Conservation (phyloP, 2,329 filamentous ascomycete genomes). For the Calonectria pseudoreteaudii region DNA sequence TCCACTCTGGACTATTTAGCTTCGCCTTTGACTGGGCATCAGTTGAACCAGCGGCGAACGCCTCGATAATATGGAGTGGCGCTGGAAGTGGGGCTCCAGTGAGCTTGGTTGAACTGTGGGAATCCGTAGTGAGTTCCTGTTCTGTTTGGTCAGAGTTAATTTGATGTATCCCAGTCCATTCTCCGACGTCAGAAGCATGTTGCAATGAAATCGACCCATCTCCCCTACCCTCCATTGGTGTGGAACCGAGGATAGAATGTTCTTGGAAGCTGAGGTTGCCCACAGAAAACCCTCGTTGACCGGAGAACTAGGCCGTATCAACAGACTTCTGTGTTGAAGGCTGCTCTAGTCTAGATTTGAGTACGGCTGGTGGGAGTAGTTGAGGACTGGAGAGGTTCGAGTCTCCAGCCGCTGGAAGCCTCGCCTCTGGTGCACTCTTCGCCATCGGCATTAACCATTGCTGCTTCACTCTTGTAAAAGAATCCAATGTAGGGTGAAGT, state of each 20-base stretch:
- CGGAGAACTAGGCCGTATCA: slow-evolving; percentile 15
- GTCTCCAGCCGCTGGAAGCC: background rate
- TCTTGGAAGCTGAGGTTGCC: background rate
- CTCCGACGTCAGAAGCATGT: background rate
- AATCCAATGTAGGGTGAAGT: background rate
- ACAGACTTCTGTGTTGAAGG: background rate
- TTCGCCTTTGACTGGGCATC: background rate
- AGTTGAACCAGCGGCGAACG: background rate
- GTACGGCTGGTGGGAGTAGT: background rate
- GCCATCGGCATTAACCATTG: background rate
- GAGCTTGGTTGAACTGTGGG: background rate
- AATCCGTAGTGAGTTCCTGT: background rate
- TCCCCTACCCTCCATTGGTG: background rate
- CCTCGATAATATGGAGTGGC: slow-evolving; percentile 37
- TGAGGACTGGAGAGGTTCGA: background rate
- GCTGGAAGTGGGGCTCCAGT: slow-evolving; percentile 29
- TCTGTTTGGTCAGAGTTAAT: too few relatives aligned
- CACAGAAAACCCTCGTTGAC: background rate
- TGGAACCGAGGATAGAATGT: background rate
- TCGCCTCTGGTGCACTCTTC: background rate
- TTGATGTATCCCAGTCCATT: background rate
- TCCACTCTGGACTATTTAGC: slow-evolving; percentile 15
- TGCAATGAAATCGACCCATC: background rate
- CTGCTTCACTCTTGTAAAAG: background rate
- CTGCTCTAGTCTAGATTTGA: background rate